Evolutionary conservation across 805 yeast genomes (phyloP), one percentile per base, ranked within the genome.

Genomic region (Metschnikowia vanudenii): DNA sequence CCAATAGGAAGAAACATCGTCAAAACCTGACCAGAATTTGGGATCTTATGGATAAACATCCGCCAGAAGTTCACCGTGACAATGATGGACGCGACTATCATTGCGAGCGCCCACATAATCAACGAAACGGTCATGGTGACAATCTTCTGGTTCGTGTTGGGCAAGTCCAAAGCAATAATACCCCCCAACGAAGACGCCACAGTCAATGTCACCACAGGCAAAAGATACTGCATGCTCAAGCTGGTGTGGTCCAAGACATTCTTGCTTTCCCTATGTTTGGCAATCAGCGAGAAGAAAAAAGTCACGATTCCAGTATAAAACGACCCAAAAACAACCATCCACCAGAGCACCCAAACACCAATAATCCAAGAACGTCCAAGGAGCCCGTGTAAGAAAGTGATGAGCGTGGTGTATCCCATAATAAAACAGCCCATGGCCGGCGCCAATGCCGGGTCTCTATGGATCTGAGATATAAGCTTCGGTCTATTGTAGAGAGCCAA

Each of bases 1-100:
- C 97, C 97, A 38, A 89, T 69, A 1, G 95, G 90, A 43, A 88
- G 74, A 59, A 89, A 88, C 39, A 81, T 67, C n/a, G 90, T 76
- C 59, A 84, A 84, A 2, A 85, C 75, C 39, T 67, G 56, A 9
- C 65, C 61, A 46, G 81, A 75, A 5, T 74, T 67, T 2, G 96
- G 91, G 20, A 83, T 63, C 53, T 82, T 82, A 58, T 75, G 69
- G 1, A 80, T 64, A 19, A 83, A 61, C 19, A 87, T 64, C 45
- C 82, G 80, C 74, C 84, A 74, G 50, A 84, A 68, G 60, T 82
- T 81, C 2, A 86, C 67, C 13, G 81, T 69, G 8, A 81, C 68
- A 19, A 82, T 64, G 22, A 77, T 71, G 46, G 78, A 73, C 0
- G 88, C 85, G 29, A 87, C 62, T 14, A 76, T 65, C 24, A 85